These are phyloP conservation scores for Metschnikowia matae DNA, from an alignment of 805 yeast genomes.

Conservation along the genomic window DNA sequence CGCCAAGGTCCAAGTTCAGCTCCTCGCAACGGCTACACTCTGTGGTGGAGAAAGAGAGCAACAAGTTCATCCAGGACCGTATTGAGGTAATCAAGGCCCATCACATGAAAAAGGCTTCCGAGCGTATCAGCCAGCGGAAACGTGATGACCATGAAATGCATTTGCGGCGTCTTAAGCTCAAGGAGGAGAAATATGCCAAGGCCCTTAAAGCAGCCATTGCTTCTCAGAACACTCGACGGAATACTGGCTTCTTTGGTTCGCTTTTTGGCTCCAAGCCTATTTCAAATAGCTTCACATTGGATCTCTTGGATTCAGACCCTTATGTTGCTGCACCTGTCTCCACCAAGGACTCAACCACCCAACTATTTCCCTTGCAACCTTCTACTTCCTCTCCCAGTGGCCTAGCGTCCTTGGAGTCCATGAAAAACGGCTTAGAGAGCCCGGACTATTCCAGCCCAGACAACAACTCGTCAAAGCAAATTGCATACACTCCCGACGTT, in stretches of 20 bases:
- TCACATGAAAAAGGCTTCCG: slow-evolving; percentile 34
- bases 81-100: slow-evolving; percentile 36
- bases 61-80: slow-evolving; percentile 35
- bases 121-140: slow-evolving; percentile 36
- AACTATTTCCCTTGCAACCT: not conserved
- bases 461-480: not conserved
- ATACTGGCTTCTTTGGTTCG: slow-evolving; percentile 28
- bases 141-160: slow-evolving; percentile 37
- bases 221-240: slow-evolving; percentile 19
- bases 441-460: not conserved
- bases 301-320: slow-evolving; percentile 3
- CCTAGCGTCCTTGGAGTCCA: not conserved
- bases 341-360: not conserved
- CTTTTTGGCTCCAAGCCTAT: slow-evolving; percentile 24
- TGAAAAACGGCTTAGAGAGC: not conserved
- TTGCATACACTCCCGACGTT: not conserved
- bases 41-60: slow-evolving; percentile 35
- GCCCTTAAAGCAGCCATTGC: slow-evolving; percentile 26
- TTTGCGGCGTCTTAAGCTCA: slow-evolving; percentile 29
- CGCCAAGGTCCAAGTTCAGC: slow-evolving; percentile 19
- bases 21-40: slow-evolving; percentile 24
- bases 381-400: not conserved
- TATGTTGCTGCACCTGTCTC: not conserved
- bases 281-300: slow-evolving; percentile 12
- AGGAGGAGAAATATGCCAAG: slow-evolving; percentile 38